Percentiles rank a stretch among this genome's conserved stretches.
Evolutionary conservation across 2,329 filamentous ascomycete species (phyloP).

Genomic region (Fusarium udum): DNA sequence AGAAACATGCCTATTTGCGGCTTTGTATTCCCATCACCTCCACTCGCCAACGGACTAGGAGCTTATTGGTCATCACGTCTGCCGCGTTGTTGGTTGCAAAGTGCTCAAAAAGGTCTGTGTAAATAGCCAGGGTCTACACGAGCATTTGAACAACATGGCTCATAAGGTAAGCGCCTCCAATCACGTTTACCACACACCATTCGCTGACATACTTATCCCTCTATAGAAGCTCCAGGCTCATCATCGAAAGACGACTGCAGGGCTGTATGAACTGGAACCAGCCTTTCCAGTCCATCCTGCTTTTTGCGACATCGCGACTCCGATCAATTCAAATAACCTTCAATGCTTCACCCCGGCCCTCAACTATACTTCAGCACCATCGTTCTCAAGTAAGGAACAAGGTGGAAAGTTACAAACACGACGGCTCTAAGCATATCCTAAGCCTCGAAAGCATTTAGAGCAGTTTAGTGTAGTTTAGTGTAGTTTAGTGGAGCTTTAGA

Average conservation of each 20-base stretch:
- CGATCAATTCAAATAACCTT: not conserved
- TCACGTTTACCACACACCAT: not conserved
- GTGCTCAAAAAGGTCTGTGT: not conserved
- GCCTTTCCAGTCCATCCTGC: not conserved
- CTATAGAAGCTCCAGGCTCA: not conserved
- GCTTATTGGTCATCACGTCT: not conserved
- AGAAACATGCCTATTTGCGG: not conserved
- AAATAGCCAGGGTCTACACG: not conserved
- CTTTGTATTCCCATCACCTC: not conserved
- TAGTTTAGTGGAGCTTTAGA: not conserved
- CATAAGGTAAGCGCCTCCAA: not conserved
- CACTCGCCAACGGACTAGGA: too few species aligned
- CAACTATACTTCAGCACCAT: not conserved
- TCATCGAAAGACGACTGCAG: not conserved
- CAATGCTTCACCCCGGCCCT: not conserved
- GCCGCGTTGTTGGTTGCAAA: not conserved
- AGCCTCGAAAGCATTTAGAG: fast-evolving
- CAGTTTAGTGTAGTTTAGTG: too few species aligned
- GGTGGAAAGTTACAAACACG: not conserved
- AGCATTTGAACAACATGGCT: not conserved
- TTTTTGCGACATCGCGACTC: not conserved
- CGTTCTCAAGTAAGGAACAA: not conserved
- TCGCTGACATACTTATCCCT: not conserved
- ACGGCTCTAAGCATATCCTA: not conserved
- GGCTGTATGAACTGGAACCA: not conserved